These are phyloP conservation scores for Prunus mira DNA, from an alignment of 306 rosid genomes.

Conservation along the genomic window DNA sequence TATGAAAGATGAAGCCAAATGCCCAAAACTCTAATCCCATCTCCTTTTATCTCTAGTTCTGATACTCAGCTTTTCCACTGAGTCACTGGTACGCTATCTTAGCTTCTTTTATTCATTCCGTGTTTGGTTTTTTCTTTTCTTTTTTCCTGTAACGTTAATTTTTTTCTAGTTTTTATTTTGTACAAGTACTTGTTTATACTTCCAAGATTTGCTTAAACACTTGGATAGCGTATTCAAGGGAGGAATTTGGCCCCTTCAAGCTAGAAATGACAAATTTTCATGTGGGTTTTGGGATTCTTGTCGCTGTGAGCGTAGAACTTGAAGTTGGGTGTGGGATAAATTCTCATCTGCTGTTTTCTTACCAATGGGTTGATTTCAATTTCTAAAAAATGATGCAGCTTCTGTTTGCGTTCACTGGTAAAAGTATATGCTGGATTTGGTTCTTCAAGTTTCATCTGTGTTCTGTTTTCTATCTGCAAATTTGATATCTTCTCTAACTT, in stretches of 20 bases:
- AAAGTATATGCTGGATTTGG: background rate
- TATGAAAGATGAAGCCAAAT: background rate
- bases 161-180: too few relatives aligned
- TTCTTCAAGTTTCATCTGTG: background rate
- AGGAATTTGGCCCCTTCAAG: background rate
- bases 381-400: background rate
- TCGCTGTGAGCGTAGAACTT: background rate
- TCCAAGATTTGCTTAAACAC: too few relatives aligned
- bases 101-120: background rate
- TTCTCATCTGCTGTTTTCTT: background rate
- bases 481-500: background rate
- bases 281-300: background rate
- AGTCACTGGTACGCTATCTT: conserved; percentile 1
- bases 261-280: background rate
- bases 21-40: background rate
- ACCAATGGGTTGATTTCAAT: background rate
- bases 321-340: background rate
- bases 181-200: background rate
- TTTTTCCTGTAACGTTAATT: background rate
- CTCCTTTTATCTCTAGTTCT: background rate
- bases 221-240: background rate
- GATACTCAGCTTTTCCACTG: background rate
- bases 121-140: background rate
- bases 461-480: background rate
- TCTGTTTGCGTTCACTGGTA: background rate